Conservation (phyloP, 257 asterid species). For the Anisodus tanguticus region DNA sequence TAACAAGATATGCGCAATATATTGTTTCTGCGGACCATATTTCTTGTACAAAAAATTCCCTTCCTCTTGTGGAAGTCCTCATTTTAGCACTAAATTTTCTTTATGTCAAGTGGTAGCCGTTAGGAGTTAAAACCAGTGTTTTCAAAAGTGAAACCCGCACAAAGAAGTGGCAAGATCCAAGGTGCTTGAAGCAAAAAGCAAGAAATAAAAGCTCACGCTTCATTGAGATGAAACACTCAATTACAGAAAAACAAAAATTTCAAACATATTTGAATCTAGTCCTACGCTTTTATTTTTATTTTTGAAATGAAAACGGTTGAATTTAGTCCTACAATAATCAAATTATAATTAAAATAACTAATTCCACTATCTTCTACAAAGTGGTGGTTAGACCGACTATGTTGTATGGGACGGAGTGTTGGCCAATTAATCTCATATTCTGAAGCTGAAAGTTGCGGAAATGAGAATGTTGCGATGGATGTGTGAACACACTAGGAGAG, state of each 20-base stretch:
- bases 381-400: no score
- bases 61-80: background rate
- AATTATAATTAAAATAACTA: constrained; percentile 9
- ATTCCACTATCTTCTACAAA: background rate
- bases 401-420: no score
- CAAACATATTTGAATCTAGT: background rate
- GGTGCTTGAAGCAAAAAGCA: background rate
- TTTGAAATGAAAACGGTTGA: background rate
- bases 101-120: background rate
- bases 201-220: background rate
- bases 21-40: background rate
- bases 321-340: constrained; percentile 1
- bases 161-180: background rate
- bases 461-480: no score
- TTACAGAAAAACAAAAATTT: constrained; percentile 3
- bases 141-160: background rate
- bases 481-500: no score
- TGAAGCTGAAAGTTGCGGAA: no score
- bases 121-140: background rate
- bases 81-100: background rate
- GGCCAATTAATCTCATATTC: no score
- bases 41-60: background rate
- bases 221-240: background rate
- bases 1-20: background rate
- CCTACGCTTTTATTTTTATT: no score